Evolutionary conservation across 2,329 filamentous ascomycete genomes (phyloP), one percentile per base, ranked within the genome.

Genomic region (Cladophialophora bantiana): DNA sequence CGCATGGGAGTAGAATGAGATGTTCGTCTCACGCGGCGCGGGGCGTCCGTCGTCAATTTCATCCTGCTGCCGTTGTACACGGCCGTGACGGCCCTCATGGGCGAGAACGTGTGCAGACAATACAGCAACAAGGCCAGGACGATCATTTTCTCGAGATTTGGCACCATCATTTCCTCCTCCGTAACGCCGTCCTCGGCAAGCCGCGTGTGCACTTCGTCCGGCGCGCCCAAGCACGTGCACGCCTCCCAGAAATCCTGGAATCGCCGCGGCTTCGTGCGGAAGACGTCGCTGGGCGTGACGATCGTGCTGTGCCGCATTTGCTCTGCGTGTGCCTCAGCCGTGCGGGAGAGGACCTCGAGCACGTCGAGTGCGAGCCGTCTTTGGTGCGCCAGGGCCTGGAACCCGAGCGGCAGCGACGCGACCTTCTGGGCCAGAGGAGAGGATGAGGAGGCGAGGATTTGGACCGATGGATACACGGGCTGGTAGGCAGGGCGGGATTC

Each of bases 11-110:
- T n/a, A 12, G 20, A 7, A 3, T n/a, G 3, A 2, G 50, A 10
- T 10, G 3, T 34, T 13, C 13, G 50, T 26, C 50, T 53, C 20
- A 18, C 20, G 4, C 53, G 53, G n/a, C 34, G n/a, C 32, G 53
- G 32, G 1, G 34, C 26, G n/a, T 38, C 53, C 10, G 32, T 56
- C 31, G n/a, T 36, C 53, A 38, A 20, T 20, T 56, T 56, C 53
- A 38, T 34, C 6, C 53, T 31, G 34, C 32, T 56, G 31, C 53
- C 53, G 12, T 42, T 58, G 20, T 58, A 58, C 35, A 58, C 35
- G 12, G 35, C 55, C 55, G 35, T 58, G 12, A 58, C 55, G 15
- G 55, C 55, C 7, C 35, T 35, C 55, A 42, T 42, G 9, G 35
- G 55, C 36, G 55, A n/a, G 9, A 50, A 50, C 3, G 18, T 50